Base-by-base conservation (phyloP, 768 basidiomycete species). In the Fistulinella prunicolor region DNA sequence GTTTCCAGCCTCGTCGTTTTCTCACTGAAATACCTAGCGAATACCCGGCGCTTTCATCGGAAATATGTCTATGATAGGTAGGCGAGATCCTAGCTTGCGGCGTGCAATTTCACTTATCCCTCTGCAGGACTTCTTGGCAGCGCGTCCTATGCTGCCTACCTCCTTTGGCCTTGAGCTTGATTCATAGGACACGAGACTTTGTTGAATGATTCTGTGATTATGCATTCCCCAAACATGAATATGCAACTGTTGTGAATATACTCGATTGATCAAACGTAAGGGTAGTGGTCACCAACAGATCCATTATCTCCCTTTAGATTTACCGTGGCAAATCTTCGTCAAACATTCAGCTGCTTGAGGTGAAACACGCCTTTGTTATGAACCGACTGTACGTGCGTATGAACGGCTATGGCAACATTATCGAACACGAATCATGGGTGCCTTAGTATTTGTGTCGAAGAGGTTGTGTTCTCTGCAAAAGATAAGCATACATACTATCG, bases 71-170 rank as follows among this genome's bases (percentile, higher is more conserved):
- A 6, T 28, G 34, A 2, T 63, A 2, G 59, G 65, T 67, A 34
- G 51, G 63, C 36, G 4, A 30, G n/a, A 38, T 14, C 9, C 20
- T 41, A 2, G 20, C 23, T 17, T 13, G n/a, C 20, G 3, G 21
- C 3, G 4, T n/a, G 6, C n/a, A 9, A 30, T 29, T 29, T 16
- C 13, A 7, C 20, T 50, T 13, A 57, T 19, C 38, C 24, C 16
- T 38, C 29, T 21, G 9, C 30, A 67, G 65, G 47, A 17, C 61
- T 67, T 14, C 47, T 69, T 35, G 54, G 49, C 3, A 49, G 51
- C 22, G 65, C 65, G n/a, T 51, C 65, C n/a, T 69, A 67, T 28
- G 29, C 53, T 14, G 59, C 63, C 12, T 67, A 50, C 51, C 57
- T 61, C 38, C 46, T 67, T 39, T 55, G 59, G 58, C 65, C 60